These are phyloP conservation scores for Xylaria sp. DNA, from an alignment of 2,329 filamentous ascomycete genomes.

Conservation along the genomic window DNA sequence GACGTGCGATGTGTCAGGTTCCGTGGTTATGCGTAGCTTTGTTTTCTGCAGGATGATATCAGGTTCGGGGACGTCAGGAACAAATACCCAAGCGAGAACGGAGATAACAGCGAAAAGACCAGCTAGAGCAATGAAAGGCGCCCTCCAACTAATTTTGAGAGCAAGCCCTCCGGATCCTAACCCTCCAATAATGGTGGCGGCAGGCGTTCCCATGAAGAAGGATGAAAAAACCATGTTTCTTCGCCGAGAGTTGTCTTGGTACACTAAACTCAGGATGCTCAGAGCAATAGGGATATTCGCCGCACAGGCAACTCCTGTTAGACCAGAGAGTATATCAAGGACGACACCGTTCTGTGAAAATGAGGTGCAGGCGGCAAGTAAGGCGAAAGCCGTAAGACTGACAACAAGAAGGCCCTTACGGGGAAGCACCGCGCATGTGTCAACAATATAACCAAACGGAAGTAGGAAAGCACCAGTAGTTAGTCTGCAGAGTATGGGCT, in stretches of 20 bases:
- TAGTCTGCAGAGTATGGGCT: constrained; percentile 27
- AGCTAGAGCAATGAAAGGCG: constrained; percentile 41
- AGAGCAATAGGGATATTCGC: constrained; percentile 43
- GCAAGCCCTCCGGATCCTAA: constrained; percentile 42
- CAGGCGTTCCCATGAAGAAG: constrained; percentile 43
- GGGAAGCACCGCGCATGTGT: constrained; percentile 36
- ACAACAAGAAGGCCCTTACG: constrained; percentile 40
- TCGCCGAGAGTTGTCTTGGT: constrained; percentile 40
- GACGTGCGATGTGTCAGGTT: constrained; percentile 30
- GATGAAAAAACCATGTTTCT: constrained; percentile 43
- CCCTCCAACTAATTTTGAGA: constrained; percentile 39
- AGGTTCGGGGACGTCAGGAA: constrained; percentile 38
- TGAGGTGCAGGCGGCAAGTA: constrained; percentile 38
- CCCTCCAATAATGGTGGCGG: constrained; percentile 43
- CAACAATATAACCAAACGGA: constrained; percentile 41
- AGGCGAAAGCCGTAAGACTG: constrained; percentile 38
- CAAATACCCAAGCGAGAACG: constrained; percentile 36
- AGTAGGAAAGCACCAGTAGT: constrained; percentile 42
- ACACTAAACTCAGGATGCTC: constrained; percentile 41
- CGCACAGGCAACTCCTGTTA: constrained; percentile 43
- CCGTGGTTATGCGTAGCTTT: constrained; percentile 28
- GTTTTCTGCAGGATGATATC: constrained; percentile 24
- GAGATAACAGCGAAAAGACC: constrained; percentile 38
- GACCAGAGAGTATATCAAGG: constrained; percentile 40
- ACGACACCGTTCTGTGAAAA: constrained; percentile 38